Evolutionary conservation across 306 rosid genomes (phyloP).

Genomic region (Adenanthera pavonina): DNA sequence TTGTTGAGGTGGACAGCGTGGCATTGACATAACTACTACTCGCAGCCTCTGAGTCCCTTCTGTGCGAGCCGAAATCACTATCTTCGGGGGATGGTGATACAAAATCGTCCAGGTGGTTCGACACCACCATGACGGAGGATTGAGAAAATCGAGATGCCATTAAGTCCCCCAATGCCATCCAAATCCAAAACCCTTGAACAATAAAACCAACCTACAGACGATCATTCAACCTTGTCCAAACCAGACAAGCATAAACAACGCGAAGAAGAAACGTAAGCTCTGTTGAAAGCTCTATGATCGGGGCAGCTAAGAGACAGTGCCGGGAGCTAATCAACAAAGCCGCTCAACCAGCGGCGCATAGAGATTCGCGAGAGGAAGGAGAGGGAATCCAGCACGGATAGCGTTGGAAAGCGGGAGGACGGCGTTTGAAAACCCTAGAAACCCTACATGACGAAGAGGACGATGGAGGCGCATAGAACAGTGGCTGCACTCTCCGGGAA

Average conservation of each 20-base stretch:
- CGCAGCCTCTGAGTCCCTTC: conserved; percentile 74
- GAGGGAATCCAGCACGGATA: conserved; percentile 75
- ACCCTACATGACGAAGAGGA: conserved; percentile 52
- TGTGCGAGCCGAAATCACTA: conserved; percentile 45
- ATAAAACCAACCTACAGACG: conserved; percentile 20
- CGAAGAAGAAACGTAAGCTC: not conserved
- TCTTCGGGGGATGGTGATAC: conserved; percentile 49
- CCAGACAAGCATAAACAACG: not conserved
- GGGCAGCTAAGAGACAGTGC: not conserved
- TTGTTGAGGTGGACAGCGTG: conserved; percentile 56
- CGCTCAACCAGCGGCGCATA: conserved; percentile 87
- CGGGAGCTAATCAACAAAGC: conserved; percentile 72
- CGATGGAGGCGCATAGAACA: conserved; percentile 65
- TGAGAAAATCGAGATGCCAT: conserved; percentile 96
- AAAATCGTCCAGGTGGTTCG: conserved; percentile 63
- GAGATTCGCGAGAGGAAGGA: conserved; percentile 61
- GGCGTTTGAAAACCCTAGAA: conserved; percentile 46
- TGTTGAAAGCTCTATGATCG: conserved; percentile 21
- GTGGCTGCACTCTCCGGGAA: conserved; percentile 48
- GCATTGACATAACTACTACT: conserved; percentile 66
- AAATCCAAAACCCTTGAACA: conserved; percentile 55
- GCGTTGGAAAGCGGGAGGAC: conserved; percentile 16
- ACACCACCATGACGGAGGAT: conserved; percentile 68
- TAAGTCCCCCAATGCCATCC: conserved; percentile 99
- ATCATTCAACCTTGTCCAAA: conserved; percentile 45